These are phyloP conservation scores for Hippophae gyantsensis DNA, from an alignment of 306 rosid species.

Conservation along the genomic window DNA sequence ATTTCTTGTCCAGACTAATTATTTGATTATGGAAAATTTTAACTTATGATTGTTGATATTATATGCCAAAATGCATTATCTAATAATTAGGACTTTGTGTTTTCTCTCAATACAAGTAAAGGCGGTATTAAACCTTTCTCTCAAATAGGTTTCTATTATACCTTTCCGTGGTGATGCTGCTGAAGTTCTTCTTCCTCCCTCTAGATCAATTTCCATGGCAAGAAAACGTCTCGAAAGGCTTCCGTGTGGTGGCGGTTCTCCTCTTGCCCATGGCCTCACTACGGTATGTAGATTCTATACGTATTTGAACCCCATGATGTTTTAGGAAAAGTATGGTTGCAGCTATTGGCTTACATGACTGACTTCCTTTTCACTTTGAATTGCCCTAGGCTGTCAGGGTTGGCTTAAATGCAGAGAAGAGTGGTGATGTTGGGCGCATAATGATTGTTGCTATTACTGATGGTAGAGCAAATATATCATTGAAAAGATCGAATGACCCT, in stretches of 20 bases:
- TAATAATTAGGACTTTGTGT: background rate
- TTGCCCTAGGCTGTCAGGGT: conserved; percentile 77
- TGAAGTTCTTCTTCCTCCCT: conserved; percentile 97
- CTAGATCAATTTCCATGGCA: conserved; percentile 98
- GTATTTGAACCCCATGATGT: conserved; percentile 10
- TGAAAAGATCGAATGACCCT: conserved; percentile 83
- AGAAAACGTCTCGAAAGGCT: conserved; percentile 92
- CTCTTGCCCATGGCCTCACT: conserved; percentile 96
- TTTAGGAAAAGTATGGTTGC: conserved; percentile 2
- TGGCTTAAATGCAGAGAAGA: conserved; percentile 95
- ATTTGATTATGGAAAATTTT: background rate
- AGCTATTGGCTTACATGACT: conserved; percentile 13
- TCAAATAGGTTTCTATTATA: conserved; percentile 77
- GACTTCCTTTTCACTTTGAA: conserved; percentile 17
- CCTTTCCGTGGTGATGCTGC: conserved; percentile 98
- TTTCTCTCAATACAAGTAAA: conserved; percentile 1
- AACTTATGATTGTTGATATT: background rate
- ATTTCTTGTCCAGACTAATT: background rate
- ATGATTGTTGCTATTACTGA: conserved; percentile 96
- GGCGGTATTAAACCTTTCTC: background rate
- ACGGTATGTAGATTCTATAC: conserved; percentile 40
- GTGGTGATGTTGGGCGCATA: conserved; percentile 91
- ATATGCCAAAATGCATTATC: background rate
- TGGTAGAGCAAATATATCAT: conserved; percentile 94
- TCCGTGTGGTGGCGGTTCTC: conserved; percentile 99